Evolutionary conservation across 768 basidiomycete genomes (phyloP).

Genomic region (Auricularia sp.): DNA sequence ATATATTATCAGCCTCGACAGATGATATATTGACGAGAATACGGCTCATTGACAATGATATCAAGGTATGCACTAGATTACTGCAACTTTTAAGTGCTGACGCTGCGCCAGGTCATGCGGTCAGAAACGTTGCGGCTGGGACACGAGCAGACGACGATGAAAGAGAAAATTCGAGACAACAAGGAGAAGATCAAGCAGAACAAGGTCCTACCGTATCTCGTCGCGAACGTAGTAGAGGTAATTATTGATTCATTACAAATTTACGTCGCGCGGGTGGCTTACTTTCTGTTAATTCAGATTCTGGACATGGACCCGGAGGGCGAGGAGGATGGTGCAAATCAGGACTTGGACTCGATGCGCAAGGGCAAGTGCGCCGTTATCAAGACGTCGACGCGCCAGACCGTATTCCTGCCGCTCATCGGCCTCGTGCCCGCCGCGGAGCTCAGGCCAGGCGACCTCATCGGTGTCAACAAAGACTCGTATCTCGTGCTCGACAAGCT

Average conservation of each 20-base stretch:
- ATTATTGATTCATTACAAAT: no score
- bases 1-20: slow-evolving; percentile 63
- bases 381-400: slow-evolving; percentile 97
- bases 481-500: slow-evolving; percentile 93
- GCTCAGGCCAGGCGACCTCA: slow-evolving; percentile 84
- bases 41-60: slow-evolving; percentile 92
- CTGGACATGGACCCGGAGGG: slow-evolving; percentile 88
- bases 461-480: slow-evolving; percentile 99
- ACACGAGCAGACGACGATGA: slow-evolving; percentile 94
- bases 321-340: slow-evolving; percentile 91
- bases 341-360: slow-evolving; percentile 90
- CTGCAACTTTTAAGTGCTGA: neutral
- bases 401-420: slow-evolving; percentile 95
- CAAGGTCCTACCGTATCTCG: slow-evolving; percentile 95
- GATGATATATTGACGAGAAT: slow-evolving; percentile 86
- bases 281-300: slow-evolving; percentile 41
- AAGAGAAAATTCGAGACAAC: slow-evolving; percentile 97
- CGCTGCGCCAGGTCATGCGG: slow-evolving; percentile 73
- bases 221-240: slow-evolving; percentile 96
- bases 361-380: slow-evolving; percentile 98
- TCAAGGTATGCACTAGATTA: slow-evolving; percentile 50
- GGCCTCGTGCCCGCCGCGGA: slow-evolving; percentile 91
- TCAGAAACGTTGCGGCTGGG: slow-evolving; percentile 85
- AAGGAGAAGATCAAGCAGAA: slow-evolving; percentile 99
- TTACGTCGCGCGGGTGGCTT: slow-evolving; percentile 13